Conservation (phyloP, 2,329 filamentous ascomycete genomes). For the Geoglossum cookeanum region DNA sequence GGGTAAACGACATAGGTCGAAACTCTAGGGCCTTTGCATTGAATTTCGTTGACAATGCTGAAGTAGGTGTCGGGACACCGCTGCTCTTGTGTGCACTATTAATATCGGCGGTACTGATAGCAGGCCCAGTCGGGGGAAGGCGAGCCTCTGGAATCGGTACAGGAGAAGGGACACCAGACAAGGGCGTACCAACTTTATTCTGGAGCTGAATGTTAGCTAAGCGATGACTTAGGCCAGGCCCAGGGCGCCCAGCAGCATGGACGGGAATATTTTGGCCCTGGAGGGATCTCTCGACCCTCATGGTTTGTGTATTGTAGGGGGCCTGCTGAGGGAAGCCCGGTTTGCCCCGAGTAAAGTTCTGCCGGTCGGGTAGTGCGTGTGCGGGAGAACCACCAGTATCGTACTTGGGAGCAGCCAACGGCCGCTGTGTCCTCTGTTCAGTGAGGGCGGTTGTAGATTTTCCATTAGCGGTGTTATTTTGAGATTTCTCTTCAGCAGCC, state of each 20-base stretch:
- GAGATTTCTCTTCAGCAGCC: conserved; percentile 34
- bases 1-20: conserved; percentile 66
- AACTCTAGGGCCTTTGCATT: conserved; percentile 56
- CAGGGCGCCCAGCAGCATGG: conserved; percentile 19
- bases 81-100: conserved; percentile 25
- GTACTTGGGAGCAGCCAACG: conserved; percentile 12
- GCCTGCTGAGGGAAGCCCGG: conserved; percentile 27
- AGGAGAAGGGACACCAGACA: conserved; percentile 27
- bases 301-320: conserved; percentile 19
- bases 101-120: conserved; percentile 31
- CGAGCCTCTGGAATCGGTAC: conserved; percentile 46
- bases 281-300: conserved; percentile 20
- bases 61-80: conserved; percentile 30
- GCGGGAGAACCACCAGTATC: conserved; percentile 10
- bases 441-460: conserved; percentile 23
- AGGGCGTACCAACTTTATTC: conserved; percentile 21
- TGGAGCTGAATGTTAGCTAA: conserved; percentile 32
- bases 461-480: conserved; percentile 29
- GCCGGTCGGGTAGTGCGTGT: conserved; percentile 22
- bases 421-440: conserved; percentile 7
- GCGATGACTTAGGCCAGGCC: conserved; percentile 29
- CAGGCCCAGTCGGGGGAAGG: conserved; percentile 54
- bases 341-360: conserved; percentile 23
- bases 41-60: conserved; percentile 33
- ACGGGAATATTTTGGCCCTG: conserved; percentile 24